Evolutionary conservation across 164 flowering plant genomes (phyloP).

Genomic region (Annona cherimola): DNA sequence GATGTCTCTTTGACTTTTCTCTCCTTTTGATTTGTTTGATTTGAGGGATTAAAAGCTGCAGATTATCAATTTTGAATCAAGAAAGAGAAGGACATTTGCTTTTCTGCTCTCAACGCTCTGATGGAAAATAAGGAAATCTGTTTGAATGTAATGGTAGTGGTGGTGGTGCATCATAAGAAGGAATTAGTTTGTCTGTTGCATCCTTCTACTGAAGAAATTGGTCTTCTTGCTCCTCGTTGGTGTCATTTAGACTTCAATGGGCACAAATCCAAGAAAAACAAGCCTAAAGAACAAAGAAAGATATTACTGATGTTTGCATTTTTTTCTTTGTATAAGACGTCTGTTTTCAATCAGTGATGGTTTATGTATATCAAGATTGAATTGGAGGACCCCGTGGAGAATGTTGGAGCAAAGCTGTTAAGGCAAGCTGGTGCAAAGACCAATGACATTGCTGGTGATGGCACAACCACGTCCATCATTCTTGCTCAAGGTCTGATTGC

Average conservation of each 20-base stretch:
- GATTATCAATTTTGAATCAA: too few relatives aligned
- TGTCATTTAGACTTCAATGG: not conserved
- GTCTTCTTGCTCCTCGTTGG: not conserved
- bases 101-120: too few relatives aligned
- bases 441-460: slow-evolving; percentile 90
- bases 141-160: too few relatives aligned
- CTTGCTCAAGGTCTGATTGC: slow-evolving; percentile 84
- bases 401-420: slow-evolving; percentile 79
- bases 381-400: slow-evolving; percentile 83
- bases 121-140: too few relatives aligned
- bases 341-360: not conserved
- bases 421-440: slow-evolving; percentile 92
- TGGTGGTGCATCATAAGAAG: not conserved
- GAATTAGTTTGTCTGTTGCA: not conserved
- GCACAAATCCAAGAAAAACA: not conserved
- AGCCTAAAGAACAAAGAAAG: not conserved
- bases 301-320: not conserved
- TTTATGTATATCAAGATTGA: slow-evolving; percentile 44
- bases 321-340: not conserved
- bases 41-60: too few relatives aligned
- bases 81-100: too few relatives aligned
- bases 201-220: not conserved
- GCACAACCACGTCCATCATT: slow-evolving; percentile 77
- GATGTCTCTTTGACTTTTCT: too few relatives aligned
- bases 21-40: too few relatives aligned